A percentile compares a stretch with the other conserved stretches of the same genome.
Evolutionary conservation across 2,329 filamentous ascomycete species (phyloP).

Genomic region (Fusarium keratoplasticum): DNA sequence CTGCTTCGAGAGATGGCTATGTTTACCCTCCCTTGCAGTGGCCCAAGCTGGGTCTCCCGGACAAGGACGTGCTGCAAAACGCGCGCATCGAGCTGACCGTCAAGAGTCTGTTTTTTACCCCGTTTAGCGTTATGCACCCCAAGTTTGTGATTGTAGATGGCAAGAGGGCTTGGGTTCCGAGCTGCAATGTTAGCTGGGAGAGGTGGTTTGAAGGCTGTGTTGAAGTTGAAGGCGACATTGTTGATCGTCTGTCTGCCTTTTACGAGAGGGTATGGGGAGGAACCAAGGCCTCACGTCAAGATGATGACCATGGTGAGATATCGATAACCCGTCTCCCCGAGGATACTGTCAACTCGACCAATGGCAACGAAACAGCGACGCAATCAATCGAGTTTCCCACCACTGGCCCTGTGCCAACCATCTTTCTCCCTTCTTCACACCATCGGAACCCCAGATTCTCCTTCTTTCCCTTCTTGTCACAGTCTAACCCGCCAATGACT

Average conservation of each 20-base stretch:
- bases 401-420: conserved; percentile 57
- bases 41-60: conserved; percentile 73
- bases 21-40: conserved; percentile 71
- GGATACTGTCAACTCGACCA: conserved; percentile 2
- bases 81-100: conserved; percentile 74
- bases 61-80: conserved; percentile 61
- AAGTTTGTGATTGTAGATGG: conserved; percentile 84
- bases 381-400: conserved; percentile 45
- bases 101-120: conserved; percentile 83
- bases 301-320: not conserved
- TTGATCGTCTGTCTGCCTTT: conserved; percentile 72
- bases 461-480: conserved; percentile 66
- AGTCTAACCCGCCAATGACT: conserved; percentile 66
- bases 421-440: conserved; percentile 81
- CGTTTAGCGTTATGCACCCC: conserved; percentile 88
- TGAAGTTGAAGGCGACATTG: conserved; percentile 71
- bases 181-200: conserved; percentile 89
- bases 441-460: conserved; percentile 75
- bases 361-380: conserved; percentile 39
- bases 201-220: conserved; percentile 87
- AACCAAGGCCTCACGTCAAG: conserved; percentile 27
- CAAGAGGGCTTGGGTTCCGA: conserved; percentile 74
- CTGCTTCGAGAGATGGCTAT: conserved; percentile 70
- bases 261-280: conserved; percentile 75
- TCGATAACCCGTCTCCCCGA: not conserved